These are phyloP conservation scores for Fusarium goolgardi DNA, from an alignment of 2,329 filamentous ascomycete species.

Conservation along the genomic window DNA sequence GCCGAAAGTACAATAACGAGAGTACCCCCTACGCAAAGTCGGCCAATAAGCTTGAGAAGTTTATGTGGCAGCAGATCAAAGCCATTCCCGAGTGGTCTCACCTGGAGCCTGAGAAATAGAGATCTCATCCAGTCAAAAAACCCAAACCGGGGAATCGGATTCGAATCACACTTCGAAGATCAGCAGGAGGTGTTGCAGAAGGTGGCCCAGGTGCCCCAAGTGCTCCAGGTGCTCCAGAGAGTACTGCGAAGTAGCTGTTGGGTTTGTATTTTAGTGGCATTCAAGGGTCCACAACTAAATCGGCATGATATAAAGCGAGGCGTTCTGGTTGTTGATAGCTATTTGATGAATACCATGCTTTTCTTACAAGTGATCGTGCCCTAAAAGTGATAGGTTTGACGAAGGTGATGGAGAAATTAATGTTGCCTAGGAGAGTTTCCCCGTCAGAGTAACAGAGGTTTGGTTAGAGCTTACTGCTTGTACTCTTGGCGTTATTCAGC, in stretches of 20 bases:
- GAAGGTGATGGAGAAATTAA: not conserved
- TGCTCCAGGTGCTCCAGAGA: not conserved
- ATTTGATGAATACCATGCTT: constrained; percentile 12
- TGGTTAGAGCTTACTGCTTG: not conserved
- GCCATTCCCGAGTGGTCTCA: constrained; percentile 93
- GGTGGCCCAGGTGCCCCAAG: not conserved
- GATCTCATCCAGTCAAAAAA: constrained; percentile 27
- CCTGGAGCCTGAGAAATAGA: constrained; percentile 62
- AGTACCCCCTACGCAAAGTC: constrained; percentile 95
- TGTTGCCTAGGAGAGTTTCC: not conserved
- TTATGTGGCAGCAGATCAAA: constrained; percentile 93
- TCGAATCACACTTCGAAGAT: constrained; percentile 15
- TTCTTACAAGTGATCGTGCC: not conserved
- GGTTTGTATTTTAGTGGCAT: not conserved
- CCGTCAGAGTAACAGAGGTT: no score
- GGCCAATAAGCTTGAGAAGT: constrained; percentile 92
- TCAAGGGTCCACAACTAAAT: constrained; percentile 2
- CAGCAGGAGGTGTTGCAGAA: not conserved
- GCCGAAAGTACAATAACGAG: constrained; percentile 95
- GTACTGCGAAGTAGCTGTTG: constrained; percentile 2
- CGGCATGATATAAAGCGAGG: constrained; percentile 28
- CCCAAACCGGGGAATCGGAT: constrained; percentile 22
- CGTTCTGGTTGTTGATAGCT: constrained; percentile 30
- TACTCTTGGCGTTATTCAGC: not conserved
- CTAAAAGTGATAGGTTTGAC: not conserved